Percentiles rank a stretch among this genome's conserved stretches.
Conservation (phyloP, 1,139 yeast species). For the Yamadazyma kanchanaburiensis region DNA sequence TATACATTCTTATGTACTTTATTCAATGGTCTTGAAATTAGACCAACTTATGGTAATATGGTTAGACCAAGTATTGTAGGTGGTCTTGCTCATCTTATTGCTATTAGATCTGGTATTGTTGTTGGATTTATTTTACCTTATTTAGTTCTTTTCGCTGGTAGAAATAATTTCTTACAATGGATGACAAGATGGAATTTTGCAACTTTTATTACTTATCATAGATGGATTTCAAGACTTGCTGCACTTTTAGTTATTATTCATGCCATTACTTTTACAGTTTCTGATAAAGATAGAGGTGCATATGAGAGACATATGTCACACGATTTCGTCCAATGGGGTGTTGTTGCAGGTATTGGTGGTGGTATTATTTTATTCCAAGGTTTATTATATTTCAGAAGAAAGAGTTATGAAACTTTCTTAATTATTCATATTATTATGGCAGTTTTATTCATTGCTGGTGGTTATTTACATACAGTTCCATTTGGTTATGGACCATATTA, state of each 20-base stretch:
- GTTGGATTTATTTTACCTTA: slow-evolving; percentile 23
- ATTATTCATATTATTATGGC: slow-evolving; percentile 37
- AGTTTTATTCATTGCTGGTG: slow-evolving; percentile 31
- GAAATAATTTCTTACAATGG: slow-evolving; percentile 32
- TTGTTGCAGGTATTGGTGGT: slow-evolving; percentile 30
- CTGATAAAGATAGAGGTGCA: slow-evolving; percentile 13
- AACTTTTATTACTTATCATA: slow-evolving; percentile 27
- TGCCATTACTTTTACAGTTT: slow-evolving; percentile 19
- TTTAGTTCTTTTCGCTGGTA: slow-evolving; percentile 28
- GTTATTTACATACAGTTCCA: slow-evolving; percentile 32
- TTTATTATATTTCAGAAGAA: slow-evolving; percentile 32
- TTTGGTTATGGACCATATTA: slow-evolving; percentile 34
- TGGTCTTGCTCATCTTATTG: slow-evolving; percentile 15
- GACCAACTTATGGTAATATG: slow-evolving; percentile 20
- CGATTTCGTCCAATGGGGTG: slow-evolving; percentile 49
- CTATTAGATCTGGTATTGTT: slow-evolving; percentile 30
- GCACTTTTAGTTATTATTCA: slow-evolving; percentile 21
- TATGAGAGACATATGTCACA: slow-evolving; percentile 22
- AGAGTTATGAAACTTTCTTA: slow-evolving; percentile 39
- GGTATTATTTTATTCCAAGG: slow-evolving; percentile 33
- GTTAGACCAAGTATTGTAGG: slow-evolving; percentile 13
- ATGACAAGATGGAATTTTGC: slow-evolving; percentile 28
- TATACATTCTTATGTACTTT: slow-evolving; percentile 47
- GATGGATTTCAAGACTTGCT: slow-evolving; percentile 28
- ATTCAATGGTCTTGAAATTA: slow-evolving; percentile 23